These are phyloP conservation scores for Puya raimondii DNA, from an alignment of 176 grass and related monocot species.

Conservation along the genomic window DNA sequence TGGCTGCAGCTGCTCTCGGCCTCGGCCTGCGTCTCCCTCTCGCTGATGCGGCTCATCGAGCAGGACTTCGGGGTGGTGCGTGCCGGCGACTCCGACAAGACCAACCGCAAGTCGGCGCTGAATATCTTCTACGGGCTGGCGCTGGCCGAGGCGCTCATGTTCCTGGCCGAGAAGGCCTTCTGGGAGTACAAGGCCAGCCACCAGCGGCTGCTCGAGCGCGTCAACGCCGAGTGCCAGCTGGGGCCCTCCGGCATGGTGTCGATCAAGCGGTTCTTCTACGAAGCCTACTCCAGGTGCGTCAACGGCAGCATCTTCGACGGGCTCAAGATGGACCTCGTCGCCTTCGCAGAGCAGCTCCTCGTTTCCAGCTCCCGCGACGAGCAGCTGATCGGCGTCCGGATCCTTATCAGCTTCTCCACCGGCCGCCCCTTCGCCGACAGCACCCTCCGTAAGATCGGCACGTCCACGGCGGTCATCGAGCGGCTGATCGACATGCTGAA, in stretches of 20 bases:
- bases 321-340: constrained; percentile 68
- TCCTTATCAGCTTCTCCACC: constrained; percentile 31
- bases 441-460: constrained; percentile 44
- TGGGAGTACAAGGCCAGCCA: constrained; percentile 34
- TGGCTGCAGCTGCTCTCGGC: constrained; percentile 62
- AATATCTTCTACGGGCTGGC: constrained; percentile 65
- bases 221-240: constrained; percentile 35
- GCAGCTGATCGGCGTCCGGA: constrained; percentile 56
- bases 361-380: constrained; percentile 48
- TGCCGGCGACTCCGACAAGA: constrained; percentile 13
- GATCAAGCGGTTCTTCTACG: constrained; percentile 58
- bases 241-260: constrained; percentile 33
- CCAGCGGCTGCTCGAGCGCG: constrained; percentile 25
- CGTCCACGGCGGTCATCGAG: constrained; percentile 22
- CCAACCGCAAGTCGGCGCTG: constrained; percentile 38
- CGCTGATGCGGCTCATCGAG: constrained; percentile 30
- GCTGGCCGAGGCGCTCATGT: constrained; percentile 40
- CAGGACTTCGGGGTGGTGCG: constrained; percentile 54
- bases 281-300: constrained; percentile 56
- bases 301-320: constrained; percentile 52
- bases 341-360: constrained; percentile 47
- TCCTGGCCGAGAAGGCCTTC: constrained; percentile 58
- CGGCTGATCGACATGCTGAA: constrained; percentile 43
- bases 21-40: constrained; percentile 42
- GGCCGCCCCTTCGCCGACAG: constrained; percentile 11